These are phyloP conservation scores for Xylaria palmicola DNA, from an alignment of 495 filamentous ascomycete species.

Conservation along the genomic window DNA sequence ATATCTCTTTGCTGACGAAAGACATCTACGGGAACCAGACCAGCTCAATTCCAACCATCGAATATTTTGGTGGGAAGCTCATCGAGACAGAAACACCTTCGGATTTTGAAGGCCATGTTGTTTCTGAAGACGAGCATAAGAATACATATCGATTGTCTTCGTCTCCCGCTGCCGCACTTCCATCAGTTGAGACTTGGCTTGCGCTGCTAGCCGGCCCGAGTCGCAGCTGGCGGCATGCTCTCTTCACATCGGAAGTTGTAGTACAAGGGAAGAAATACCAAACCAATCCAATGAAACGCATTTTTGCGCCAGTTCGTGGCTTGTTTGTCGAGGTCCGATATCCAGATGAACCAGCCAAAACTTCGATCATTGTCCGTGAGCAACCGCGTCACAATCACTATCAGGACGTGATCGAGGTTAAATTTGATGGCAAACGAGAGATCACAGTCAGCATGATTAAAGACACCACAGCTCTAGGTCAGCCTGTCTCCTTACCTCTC, in stretches of 20 bases:
- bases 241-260: conserved; percentile 94
- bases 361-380: conserved; percentile 73
- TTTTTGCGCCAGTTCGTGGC: conserved; percentile 81
- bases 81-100: conserved; percentile 61
- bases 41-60: conserved; percentile 73
- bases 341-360: conserved; percentile 75
- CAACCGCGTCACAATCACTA: conserved; percentile 60
- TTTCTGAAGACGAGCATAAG: conserved; percentile 71
- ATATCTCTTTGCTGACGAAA: conserved; percentile 73
- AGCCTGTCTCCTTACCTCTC: conserved; percentile 75
- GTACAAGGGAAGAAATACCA: conserved; percentile 96
- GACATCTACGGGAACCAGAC: conserved; percentile 79
- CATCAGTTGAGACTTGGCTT: conserved; percentile 80
- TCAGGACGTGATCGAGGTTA: conserved; percentile 82
- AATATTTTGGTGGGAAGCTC: conserved; percentile 91
- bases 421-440: conserved; percentile 69
- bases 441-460: conserved; percentile 86
- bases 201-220: conserved; percentile 79
- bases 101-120: conserved; percentile 75
- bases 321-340: conserved; percentile 84
- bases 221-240: conserved; percentile 91
- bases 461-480: conserved; percentile 77
- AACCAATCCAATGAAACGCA: conserved; percentile 89
- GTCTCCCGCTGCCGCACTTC: conserved; percentile 64
- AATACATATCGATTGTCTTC: conserved; percentile 76